phyloP scores from a whole-genome alignment of 208 protist species.

The Trypanosoma congolense region DNA sequence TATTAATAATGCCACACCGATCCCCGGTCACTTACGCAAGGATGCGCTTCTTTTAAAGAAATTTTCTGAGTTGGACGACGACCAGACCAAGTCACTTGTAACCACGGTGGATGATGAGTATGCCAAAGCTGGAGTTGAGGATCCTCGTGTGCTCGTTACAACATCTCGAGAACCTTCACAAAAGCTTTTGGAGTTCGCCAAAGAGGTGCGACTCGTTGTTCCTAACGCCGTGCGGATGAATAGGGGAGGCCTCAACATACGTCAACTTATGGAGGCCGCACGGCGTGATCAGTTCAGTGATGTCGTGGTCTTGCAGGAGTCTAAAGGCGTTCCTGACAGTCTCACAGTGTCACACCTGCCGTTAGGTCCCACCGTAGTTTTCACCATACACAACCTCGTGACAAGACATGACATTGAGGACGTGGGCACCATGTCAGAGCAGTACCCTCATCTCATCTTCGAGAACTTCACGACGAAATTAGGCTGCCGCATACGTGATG shows the following conservation, averaged over 20 bases:
- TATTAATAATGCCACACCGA: constrained; percentile 60
- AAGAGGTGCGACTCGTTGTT: constrained; percentile 98
- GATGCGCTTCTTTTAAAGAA: constrained; percentile 83
- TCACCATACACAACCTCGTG: constrained; percentile 96
- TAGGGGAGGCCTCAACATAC: constrained; percentile 92
- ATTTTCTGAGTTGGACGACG: constrained; percentile 86
- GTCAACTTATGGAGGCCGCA: constrained; percentile 94
- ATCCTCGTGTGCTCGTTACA: constrained; percentile 99
- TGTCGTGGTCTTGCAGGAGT: constrained; percentile 98
- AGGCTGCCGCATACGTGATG: constrained; percentile 90
- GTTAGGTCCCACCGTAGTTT: constrained; percentile 98
- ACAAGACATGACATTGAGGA: constrained; percentile 96
- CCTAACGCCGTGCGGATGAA: constrained; percentile 98
- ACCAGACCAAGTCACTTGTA: constrained; percentile 49
- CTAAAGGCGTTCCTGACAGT: constrained; percentile 96
- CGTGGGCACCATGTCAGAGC: constrained; percentile 89
- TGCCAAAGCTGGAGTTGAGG: constrained; percentile 90
- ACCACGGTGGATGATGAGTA: constrained; percentile 97
- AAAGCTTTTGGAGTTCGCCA: constrained; percentile 97
- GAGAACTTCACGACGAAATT: constrained; percentile 96
- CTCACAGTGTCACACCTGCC: constrained; percentile 98
- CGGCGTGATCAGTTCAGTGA: constrained; percentile 95
- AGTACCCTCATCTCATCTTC: constrained; percentile 98
- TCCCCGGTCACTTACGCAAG: constrained; percentile 84
- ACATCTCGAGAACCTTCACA: constrained; percentile 96